Evolutionary conservation across 352 stramenopile species (phyloP).

Genomic region (Achlya hypogyna): DNA sequence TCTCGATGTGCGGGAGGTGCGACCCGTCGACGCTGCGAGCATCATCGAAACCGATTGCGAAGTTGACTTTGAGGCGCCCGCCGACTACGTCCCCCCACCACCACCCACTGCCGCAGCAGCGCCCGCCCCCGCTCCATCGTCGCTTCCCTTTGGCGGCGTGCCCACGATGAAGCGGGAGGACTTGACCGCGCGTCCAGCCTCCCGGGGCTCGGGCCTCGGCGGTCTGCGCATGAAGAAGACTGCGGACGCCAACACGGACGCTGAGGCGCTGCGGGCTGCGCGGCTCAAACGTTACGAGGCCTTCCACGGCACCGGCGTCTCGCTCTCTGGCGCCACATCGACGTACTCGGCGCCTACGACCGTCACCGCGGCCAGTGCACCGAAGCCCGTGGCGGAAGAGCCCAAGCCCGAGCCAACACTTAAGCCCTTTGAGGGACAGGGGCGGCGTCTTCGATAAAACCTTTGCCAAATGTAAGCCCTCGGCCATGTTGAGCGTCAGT

Average conservation of each 20-base stretch:
- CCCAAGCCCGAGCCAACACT: conserved; percentile 27
- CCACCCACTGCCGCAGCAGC: conserved; percentile 23
- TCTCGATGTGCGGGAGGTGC: conserved; percentile 96
- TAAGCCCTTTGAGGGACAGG: conserved; percentile 58
- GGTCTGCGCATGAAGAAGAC: conserved; percentile 67
- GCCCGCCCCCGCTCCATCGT: conserved; percentile 17
- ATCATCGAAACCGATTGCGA: conserved; percentile 99
- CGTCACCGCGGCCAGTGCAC: background rate
- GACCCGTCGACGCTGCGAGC: conserved; percentile 91
- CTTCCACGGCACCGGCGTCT: conserved; percentile 73
- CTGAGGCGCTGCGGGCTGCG: conserved; percentile 50
- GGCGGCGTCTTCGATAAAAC: conserved; percentile 48
- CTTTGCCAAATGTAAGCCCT: no score
- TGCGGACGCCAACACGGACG: conserved; percentile 46
- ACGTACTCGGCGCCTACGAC: conserved; percentile 17
- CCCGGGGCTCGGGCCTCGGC: conserved; percentile 25
- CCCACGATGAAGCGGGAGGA: conserved; percentile 52
- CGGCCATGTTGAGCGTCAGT: no score
- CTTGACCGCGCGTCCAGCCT: conserved; percentile 27
- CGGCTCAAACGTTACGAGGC: conserved; percentile 74
- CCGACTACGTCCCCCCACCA: conserved; percentile 59
- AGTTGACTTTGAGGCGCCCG: conserved; percentile 97
- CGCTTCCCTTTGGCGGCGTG: conserved; percentile 30
- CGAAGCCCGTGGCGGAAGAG: conserved; percentile 25
- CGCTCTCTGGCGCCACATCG: conserved; percentile 47